Conservation (phyloP, 805 yeast genomes). For the Candida odintsovae region DNA sequence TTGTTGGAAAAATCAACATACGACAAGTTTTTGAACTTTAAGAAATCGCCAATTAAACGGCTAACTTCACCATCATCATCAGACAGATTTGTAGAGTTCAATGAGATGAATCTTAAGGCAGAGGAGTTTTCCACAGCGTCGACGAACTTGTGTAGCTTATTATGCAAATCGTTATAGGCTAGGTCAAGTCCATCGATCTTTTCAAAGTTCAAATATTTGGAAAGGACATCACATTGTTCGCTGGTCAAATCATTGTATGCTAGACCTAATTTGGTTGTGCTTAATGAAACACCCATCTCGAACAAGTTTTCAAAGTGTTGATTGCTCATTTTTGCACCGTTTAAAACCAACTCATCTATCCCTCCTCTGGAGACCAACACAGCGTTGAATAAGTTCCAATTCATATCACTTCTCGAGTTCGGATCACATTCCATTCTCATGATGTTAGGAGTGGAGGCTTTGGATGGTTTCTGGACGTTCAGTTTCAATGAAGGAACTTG, state of each 20-base stretch:
- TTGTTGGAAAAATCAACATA: constrained; percentile 79
- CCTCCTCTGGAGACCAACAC: constrained; percentile 72
- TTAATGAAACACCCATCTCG: constrained; percentile 50
- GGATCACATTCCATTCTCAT: constrained; percentile 32
- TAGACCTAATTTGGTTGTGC: constrained; percentile 64
- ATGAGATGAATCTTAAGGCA: constrained; percentile 44
- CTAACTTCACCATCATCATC: constrained; percentile 26
- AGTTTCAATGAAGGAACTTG: constrained; percentile 37
- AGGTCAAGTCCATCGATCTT: constrained; percentile 67
- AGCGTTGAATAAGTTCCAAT: constrained; percentile 78
- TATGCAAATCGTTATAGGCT: constrained; percentile 69
- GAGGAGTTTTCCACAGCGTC: constrained; percentile 21
- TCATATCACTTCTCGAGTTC: constrained; percentile 58
- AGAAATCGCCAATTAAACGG: constrained; percentile 39
- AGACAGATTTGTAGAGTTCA: constrained; percentile 59
- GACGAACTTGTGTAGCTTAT: constrained; percentile 26
- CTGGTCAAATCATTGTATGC: constrained; percentile 67
- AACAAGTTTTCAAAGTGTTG: constrained; percentile 57
- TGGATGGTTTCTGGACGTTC: constrained; percentile 33
- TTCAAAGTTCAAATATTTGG: constrained; percentile 47
- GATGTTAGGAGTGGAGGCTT: constrained; percentile 25
- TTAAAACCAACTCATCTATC: constrained; percentile 70
- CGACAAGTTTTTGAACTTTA: constrained; percentile 52
- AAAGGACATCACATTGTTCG: constrained; percentile 52
- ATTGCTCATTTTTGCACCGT: constrained; percentile 67